Evolutionary conservation across 1,139 yeast species (phyloP), one percentile per base, ranked within the genome.

Genomic region (Blastobotrys malaysiensis): DNA sequence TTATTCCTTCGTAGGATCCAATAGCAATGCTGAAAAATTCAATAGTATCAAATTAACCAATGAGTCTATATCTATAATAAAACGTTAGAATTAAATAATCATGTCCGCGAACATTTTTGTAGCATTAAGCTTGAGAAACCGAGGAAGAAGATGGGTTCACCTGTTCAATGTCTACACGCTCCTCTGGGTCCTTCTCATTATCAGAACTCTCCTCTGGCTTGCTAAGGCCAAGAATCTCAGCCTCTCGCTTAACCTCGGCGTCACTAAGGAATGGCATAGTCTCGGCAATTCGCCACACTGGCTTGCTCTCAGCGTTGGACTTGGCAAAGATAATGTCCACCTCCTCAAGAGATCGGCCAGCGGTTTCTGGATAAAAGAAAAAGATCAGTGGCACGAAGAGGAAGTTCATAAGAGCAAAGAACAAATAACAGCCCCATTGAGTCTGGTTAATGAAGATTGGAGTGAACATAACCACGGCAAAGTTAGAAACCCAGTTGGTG

Each of bases 311-410:
- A 14, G 51, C 63, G 54, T 61, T 58, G 9, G 69, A 69, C 57
- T 61, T 61, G 57, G 71, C 71, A 27, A 81, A 83, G 59, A 85
- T 83, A 59, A 79, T 74, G 65, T 83, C 86, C 59, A 82, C 76
- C 64, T 82, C 86, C 66, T 82, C 87, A 65, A 83, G 73, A 26
- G 84, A 72, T 63, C 85, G 75, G 56, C 82, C 82, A 11, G 84
- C 80, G 31, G 86, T 82, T 71, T 83, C 88, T 43, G 87, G 87
- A 65, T 79, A 82, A 71, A 79, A 84, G 76, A 86, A 79, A 75
- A 71, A 84, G 54, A 84, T 85, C 62, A 75, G 61, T 39, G 88
- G 87, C 46, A 83, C 72, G 73, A 82, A 87, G 86, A 88, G 84
- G 49, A 73, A 68, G 62, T 81, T 81, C 53, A 80, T 68, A 9